phyloP scores from a whole-genome alignment of 1,139 yeast genomes.

The Yamadazyma kanchanaburiensis region DNA sequence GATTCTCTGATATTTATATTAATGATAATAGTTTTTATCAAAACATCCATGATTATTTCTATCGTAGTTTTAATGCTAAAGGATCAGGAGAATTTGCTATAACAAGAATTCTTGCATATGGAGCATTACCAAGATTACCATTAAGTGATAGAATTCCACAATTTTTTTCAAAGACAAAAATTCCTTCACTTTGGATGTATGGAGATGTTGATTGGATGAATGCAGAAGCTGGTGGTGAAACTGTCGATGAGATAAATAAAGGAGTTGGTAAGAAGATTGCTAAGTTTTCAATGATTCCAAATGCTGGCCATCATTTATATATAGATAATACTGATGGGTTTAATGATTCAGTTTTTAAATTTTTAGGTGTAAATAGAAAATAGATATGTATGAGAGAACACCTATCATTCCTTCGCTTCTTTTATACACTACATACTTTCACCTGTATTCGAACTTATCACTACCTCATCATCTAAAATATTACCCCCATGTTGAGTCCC shows the following conservation, averaged over 20 bases:
- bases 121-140: constrained; percentile 43
- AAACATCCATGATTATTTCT: constrained; percentile 39
- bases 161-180: constrained; percentile 29
- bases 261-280: constrained; percentile 23
- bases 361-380: constrained; percentile 19
- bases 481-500: too few species aligned
- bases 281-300: constrained; percentile 40
- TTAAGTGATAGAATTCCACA: constrained; percentile 42
- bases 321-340: constrained; percentile 58
- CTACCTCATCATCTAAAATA: too few species aligned
- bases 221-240: constrained; percentile 39
- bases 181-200: constrained; percentile 45
- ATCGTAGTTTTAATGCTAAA: constrained; percentile 35
- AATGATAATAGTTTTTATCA: constrained; percentile 30
- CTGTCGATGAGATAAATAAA: constrained; percentile 37
- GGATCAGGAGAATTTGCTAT: constrained; percentile 49
- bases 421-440: too few species aligned
- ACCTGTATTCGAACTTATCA: too few species aligned
- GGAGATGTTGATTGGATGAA: constrained; percentile 52
- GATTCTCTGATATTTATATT: constrained; percentile 34
- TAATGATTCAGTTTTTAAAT: constrained; percentile 37
- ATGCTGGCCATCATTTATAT: constrained; percentile 78
- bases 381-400: too few species aligned
- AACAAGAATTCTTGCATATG: constrained; percentile 37
- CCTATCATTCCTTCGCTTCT: too few species aligned